Evolutionary conservation across 1,139 yeast species (phyloP), one percentile per base, ranked within the genome.

Genomic region (Geotrichum aggregatum): DNA sequence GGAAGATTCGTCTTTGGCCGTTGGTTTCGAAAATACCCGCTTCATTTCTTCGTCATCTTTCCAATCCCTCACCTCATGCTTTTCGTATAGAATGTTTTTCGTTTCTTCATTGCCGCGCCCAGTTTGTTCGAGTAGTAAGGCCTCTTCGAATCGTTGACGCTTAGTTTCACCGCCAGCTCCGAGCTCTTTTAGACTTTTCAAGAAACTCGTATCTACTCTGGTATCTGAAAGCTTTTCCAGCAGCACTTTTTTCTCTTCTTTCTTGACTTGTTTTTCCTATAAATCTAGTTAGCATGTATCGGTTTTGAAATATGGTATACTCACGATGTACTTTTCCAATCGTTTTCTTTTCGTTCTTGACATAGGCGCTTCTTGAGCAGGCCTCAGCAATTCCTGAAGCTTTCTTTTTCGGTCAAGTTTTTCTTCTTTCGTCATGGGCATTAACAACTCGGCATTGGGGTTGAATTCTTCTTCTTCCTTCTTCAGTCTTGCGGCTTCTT

Each of bases 161-260:
- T 78, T 80, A 0, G 96, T 86, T 57, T 80, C 83, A 58, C 77
- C 79, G 2, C 95, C 95, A 31, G 80, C 78, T 52, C 97, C 97
- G 49, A 91, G 74, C 1, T 79, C 76, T 66, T 87, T 87, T 36
- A 94, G 78, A 39, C 92, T 84, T 19, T 82, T 82, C 59, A 87
- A 71, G 16, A 79, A 62, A 0, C 81, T 71, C 0, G 95, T 82
- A 63, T 91, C 96, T 43, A 91, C 77, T 31, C 60, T 61, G 13
- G 71, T 61, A 58, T 83, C 80, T 1, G 95, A 82, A 44, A 92
- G 75, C 65, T 89, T 91, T 55, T 83, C 83, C 44, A 92, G 73
- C 54, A 92, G 73, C 3, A 78, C 78, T 61, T 85, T 87, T 70
- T 87, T 87, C 70, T 92, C 98, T 66, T 91, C 96, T 66, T 95